These are phyloP conservation scores for Yamadazyma sp. DNA, from an alignment of 1,139 yeast genomes.

Conservation along the genomic window DNA sequence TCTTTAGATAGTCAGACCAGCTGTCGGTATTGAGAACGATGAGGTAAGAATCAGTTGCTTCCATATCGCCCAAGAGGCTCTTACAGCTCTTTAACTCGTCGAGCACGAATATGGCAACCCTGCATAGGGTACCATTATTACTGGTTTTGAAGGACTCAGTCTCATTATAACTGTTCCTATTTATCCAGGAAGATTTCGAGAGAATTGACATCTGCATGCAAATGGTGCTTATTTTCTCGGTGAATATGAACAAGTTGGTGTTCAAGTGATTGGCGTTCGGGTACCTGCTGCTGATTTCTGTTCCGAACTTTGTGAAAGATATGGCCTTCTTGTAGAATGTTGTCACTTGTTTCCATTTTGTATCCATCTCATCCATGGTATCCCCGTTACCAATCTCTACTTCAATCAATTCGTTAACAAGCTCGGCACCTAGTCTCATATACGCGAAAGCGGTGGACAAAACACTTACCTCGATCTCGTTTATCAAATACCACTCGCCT, in stretches of 20 bases:
- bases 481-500: slow-evolving; percentile 28
- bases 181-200: slow-evolving; percentile 40
- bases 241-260: slow-evolving; percentile 21
- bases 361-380: slow-evolving; percentile 14
- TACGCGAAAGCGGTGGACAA: slow-evolving; percentile 31
- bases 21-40: slow-evolving; percentile 12
- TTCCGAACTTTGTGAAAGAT: slow-evolving; percentile 28
- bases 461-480: slow-evolving; percentile 30
- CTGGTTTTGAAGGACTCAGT: slow-evolving; percentile 29
- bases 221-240: slow-evolving; percentile 29
- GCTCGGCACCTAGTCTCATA: slow-evolving; percentile 35
- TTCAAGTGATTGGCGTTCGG: slow-evolving; percentile 12
- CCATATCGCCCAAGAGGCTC: slow-evolving; percentile 18
- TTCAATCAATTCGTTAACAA: slow-evolving; percentile 35
- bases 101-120: slow-evolving; percentile 42
- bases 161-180: slow-evolving; percentile 29
- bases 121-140: slow-evolving; percentile 41
- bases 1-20: slow-evolving; percentile 36
- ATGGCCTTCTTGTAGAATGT: slow-evolving; percentile 33
- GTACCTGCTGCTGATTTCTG: slow-evolving; percentile 5
- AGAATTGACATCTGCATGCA: slow-evolving; percentile 43
- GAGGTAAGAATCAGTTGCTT: slow-evolving; percentile 14
- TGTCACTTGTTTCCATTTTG: slow-evolving; percentile 41
- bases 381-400: slow-evolving; percentile 19
- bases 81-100: slow-evolving; percentile 30